These are phyloP conservation scores for Schizosaccharomyces versatilis DNA, from an alignment of 1,139 yeast species.

Conservation along the genomic window DNA sequence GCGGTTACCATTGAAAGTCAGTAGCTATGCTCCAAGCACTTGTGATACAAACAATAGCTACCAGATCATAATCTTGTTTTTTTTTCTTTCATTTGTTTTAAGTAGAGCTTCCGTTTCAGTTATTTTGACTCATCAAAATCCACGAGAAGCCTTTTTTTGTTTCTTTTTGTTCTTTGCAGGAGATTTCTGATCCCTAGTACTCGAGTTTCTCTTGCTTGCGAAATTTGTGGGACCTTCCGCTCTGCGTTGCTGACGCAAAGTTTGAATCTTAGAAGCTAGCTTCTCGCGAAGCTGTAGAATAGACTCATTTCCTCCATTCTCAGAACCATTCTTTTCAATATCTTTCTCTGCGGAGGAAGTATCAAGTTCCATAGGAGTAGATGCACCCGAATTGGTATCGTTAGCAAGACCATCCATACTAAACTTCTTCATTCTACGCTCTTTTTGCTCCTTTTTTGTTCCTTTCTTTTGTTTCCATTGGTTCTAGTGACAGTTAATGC, in stretches of 20 bases:
- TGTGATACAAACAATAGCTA: no score
- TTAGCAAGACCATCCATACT: not conserved
- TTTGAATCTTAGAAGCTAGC: not conserved
- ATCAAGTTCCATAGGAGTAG: not conserved
- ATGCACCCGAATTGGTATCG: not conserved
- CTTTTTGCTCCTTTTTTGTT: not conserved
- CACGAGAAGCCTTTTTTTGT: no score
- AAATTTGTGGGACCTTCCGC: not conserved
- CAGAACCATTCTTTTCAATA: not conserved
- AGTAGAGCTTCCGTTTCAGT: no score
- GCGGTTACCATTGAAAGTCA: no score
- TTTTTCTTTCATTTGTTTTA: no score
- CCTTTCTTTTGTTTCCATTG: conserved; percentile 1
- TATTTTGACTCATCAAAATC: no score
- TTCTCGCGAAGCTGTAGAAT: not conserved
- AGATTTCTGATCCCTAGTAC: no score
- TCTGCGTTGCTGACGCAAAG: not conserved
- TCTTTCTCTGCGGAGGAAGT: not conserved
- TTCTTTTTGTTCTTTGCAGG: no score
- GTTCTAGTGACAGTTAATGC: not conserved
- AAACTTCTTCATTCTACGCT: not conserved
- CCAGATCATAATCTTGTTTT: no score
- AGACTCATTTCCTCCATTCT: no score
- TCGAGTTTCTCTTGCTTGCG: no score
- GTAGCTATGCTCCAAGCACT: no score